phyloP scores from a whole-genome alignment of 2,329 filamentous ascomycete genomes.

The Xylaria digitata region DNA sequence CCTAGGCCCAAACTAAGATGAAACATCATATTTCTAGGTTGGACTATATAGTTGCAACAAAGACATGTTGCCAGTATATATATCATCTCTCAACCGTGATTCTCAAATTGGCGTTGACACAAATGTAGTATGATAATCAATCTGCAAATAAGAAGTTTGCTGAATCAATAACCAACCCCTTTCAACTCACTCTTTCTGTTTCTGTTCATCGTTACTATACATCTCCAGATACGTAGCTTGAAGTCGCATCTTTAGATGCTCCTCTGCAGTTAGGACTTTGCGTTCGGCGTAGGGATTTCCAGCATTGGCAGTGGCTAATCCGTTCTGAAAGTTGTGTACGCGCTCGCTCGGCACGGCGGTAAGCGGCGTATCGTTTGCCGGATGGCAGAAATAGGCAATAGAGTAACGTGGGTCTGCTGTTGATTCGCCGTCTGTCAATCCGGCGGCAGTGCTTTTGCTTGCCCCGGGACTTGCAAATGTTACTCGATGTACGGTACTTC shows the following conservation, averaged over 20 bases:
- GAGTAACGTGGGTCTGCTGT: constrained; percentile 68
- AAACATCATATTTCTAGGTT: no score
- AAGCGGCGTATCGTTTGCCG: constrained; percentile 63
- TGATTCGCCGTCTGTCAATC: constrained; percentile 57
- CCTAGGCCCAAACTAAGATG: no score
- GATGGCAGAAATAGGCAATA: constrained; percentile 77
- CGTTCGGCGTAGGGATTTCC: constrained; percentile 63
- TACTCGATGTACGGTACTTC: constrained; percentile 89
- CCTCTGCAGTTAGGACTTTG: constrained; percentile 70
- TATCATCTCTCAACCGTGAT: no score
- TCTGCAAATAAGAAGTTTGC: not conserved
- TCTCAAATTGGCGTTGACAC: not conserved
- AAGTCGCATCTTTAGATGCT: constrained; percentile 72
- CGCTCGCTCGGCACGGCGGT: constrained; percentile 70
- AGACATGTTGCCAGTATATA: no score
- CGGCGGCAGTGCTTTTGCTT: constrained; percentile 45
- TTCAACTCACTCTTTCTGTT: constrained; percentile 9
- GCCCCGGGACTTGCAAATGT: constrained; percentile 68
- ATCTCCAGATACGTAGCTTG: constrained; percentile 68
- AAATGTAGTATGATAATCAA: not conserved
- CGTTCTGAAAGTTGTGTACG: constrained; percentile 56
- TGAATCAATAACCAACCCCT: not conserved
- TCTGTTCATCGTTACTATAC: constrained; percentile 58
- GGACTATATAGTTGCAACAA: no score
- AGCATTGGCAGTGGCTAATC: constrained; percentile 40